Evolutionary conservation across 164 flowering plant species (phyloP).

Genomic region (Dillenia turbinata): DNA sequence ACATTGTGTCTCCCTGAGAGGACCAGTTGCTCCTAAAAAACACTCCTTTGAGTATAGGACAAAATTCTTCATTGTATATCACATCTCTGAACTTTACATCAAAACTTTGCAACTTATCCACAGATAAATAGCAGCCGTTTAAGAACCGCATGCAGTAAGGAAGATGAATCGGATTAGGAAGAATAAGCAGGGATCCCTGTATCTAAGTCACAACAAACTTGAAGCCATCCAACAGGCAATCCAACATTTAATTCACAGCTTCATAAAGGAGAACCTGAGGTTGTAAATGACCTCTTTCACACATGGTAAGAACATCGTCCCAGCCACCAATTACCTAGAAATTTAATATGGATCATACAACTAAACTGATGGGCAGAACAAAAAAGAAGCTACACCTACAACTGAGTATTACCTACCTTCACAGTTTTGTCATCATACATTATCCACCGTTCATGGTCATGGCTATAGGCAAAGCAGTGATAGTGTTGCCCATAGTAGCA

Average conservation of each 20-base stretch:
- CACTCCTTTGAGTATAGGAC: not conserved
- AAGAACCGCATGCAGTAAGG: too few species aligned
- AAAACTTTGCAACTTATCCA: slow-evolving; percentile 7
- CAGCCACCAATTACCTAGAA: slow-evolving; percentile 82
- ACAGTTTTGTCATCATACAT: slow-evolving; percentile 97
- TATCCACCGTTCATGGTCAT: slow-evolving; percentile 63
- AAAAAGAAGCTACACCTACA: not conserved
- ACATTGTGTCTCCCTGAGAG: slow-evolving; percentile 8
- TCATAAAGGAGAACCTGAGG: slow-evolving; percentile 97
- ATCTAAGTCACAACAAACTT: slow-evolving; percentile 9
- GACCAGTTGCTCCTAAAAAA: slow-evolving; percentile 19
- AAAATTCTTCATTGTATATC: too few species aligned
- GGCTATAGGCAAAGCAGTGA: slow-evolving; percentile 94
- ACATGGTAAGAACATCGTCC: slow-evolving; percentile 76
- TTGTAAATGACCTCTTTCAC: slow-evolving; percentile 89
- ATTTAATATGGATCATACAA: slow-evolving; percentile 11
- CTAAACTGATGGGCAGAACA: not conserved
- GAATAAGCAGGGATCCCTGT: too few species aligned
- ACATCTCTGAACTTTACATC: not conserved
- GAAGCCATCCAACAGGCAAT: slow-evolving; percentile 11
- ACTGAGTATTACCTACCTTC: slow-evolving; percentile 48
- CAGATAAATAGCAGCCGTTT: not conserved
- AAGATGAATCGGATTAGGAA: too few species aligned
- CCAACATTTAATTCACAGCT: slow-evolving; percentile 56
- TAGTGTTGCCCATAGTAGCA: slow-evolving; percentile 99